Conservation (phyloP, 345 rosid genomes). For the Aegle marmelos region DNA sequence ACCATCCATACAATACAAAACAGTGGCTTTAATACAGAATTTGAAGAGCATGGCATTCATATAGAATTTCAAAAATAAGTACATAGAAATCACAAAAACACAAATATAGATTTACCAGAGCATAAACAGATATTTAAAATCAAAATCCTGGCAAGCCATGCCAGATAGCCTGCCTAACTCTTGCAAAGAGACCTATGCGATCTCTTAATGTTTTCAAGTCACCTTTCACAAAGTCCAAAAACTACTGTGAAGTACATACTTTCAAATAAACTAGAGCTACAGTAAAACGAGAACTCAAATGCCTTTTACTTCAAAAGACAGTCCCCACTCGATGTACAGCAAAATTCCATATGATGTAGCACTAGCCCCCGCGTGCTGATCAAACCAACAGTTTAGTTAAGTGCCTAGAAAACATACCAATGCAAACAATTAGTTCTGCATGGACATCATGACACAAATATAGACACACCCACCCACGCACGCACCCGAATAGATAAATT, state of each 20-base stretch:
- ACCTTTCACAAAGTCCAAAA: background rate
- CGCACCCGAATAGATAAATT: background rate
- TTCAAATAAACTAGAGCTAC: background rate
- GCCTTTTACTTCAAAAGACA: constrained; percentile 14
- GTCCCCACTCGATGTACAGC: background rate
- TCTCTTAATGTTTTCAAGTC: background rate
- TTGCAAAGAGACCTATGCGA: background rate
- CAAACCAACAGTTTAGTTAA: constrained; percentile 2
- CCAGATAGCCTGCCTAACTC: background rate
- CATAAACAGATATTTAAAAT: background rate
- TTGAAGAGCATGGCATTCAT: background rate
- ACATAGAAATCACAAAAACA: background rate
- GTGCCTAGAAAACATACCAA: constrained; percentile 17
- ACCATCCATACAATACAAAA: background rate
- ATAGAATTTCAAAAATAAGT: background rate
- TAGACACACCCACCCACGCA: background rate
- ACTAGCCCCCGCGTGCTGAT: background rate
- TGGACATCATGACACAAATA: background rate
- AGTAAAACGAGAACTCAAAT: background rate
- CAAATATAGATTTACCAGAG: background rate
- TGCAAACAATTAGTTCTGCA: background rate
- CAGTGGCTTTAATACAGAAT: background rate
- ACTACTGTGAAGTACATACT: background rate
- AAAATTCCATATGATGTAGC: background rate
- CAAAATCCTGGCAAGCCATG: background rate